These are phyloP conservation scores for Diaporthe longicolla DNA, from an alignment of 2,329 filamentous ascomycete genomes.

Conservation along the genomic window DNA sequence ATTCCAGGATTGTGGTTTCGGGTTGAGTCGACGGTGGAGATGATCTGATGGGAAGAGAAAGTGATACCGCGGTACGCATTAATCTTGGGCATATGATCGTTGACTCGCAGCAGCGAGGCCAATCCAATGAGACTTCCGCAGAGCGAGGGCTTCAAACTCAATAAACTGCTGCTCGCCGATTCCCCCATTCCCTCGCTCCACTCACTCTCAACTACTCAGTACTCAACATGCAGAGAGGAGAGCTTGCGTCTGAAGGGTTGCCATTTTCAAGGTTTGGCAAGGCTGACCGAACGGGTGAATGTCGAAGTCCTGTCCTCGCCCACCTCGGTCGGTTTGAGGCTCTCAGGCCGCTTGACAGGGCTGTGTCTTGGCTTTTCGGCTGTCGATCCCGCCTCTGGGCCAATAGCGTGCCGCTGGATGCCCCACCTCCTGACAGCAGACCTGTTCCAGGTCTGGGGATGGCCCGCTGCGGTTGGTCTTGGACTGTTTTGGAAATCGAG, in stretches of 20 bases:
- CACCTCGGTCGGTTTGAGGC: slow-evolving; percentile 18
- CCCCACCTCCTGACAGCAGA: slow-evolving; percentile 35
- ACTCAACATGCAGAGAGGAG: background rate
- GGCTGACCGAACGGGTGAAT: background rate
- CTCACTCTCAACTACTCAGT: no score
- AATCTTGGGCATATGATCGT: slow-evolving; percentile 13
- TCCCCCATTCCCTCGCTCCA: background rate
- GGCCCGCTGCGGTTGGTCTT: slow-evolving; percentile 4
- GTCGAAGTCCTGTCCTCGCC: background rate
- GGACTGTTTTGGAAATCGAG: slow-evolving; percentile 26
- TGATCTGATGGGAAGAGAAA: background rate
- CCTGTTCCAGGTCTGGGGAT: slow-evolving; percentile 35
- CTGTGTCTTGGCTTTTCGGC: slow-evolving; percentile 35
- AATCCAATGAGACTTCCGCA: slow-evolving; percentile 1
- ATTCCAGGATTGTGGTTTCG: slow-evolving; percentile 12
- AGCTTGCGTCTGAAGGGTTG: background rate
- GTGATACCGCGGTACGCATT: slow-evolving; percentile 19
- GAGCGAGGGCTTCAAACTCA: background rate
- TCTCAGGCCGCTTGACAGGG: slow-evolving; percentile 31
- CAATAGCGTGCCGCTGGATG: slow-evolving; percentile 6
- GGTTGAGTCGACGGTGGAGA: slow-evolving; percentile 25
- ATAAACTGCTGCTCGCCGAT: background rate
- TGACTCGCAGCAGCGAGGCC: slow-evolving; percentile 1
- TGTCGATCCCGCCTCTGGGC: slow-evolving; percentile 11
- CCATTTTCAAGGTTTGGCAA: background rate